Evolutionary conservation across 2,329 filamentous ascomycete genomes (phyloP).

Genomic region (Colletotrichum musae): DNA sequence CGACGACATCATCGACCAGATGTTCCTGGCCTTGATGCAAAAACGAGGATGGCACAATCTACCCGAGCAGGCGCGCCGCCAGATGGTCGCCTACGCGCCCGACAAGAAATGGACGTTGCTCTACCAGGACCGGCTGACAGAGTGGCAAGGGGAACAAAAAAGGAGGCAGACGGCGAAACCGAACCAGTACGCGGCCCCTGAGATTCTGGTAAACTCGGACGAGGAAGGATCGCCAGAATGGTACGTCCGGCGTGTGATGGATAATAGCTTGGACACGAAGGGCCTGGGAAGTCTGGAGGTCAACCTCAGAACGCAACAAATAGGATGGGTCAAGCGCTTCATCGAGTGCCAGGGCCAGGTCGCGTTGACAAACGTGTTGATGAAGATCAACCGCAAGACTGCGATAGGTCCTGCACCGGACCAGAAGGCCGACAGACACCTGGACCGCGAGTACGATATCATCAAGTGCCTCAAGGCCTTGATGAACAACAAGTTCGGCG

Average conservation of each 20-base stretch:
- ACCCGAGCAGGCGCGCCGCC: slow-evolving; percentile 91
- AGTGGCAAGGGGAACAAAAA: slow-evolving; percentile 95
- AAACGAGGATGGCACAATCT: slow-evolving; percentile 98
- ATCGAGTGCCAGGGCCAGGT: slow-evolving; percentile 98
- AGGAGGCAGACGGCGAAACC: slow-evolving; percentile 81
- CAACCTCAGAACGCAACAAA: slow-evolving; percentile 94
- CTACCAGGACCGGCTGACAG: slow-evolving; percentile 92
- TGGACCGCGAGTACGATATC: slow-evolving; percentile 96
- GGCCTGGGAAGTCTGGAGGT: slow-evolving; percentile 94
- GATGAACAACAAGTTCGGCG: slow-evolving; percentile 99
- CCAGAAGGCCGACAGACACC: slow-evolving; percentile 78
- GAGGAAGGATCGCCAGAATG: slow-evolving; percentile 98
- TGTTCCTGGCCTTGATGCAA: slow-evolving; percentile 95
- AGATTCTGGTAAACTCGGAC: slow-evolving; percentile 84
- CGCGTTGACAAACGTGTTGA: slow-evolving; percentile 91
- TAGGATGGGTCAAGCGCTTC: slow-evolving; percentile 96
- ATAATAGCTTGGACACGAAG: slow-evolving; percentile 92
- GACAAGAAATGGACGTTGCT: slow-evolving; percentile 98
- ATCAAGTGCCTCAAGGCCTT: slow-evolving; percentile 97
- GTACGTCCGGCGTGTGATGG: slow-evolving; percentile 98
- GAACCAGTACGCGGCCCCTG: slow-evolving; percentile 74
- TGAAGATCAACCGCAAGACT: slow-evolving; percentile 93
- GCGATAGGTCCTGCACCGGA: slow-evolving; percentile 76
- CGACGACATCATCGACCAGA: slow-evolving; percentile 87
- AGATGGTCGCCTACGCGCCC: slow-evolving; percentile 96